Evolutionary conservation across 2,329 filamentous ascomycete genomes (phyloP).

Genomic region (Dothistroma pini): DNA sequence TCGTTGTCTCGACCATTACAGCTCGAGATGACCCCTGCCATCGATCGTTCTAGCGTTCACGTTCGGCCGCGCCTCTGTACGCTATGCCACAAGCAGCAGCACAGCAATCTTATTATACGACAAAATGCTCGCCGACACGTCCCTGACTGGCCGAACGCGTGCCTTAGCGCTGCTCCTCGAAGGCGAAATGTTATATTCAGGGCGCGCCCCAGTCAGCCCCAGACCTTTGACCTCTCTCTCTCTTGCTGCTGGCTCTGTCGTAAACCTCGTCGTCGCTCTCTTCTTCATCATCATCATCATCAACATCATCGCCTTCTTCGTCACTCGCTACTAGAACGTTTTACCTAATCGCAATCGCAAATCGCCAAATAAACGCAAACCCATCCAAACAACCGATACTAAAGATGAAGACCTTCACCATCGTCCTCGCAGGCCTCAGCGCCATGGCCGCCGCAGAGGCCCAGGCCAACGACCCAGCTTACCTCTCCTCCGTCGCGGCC

Average conservation of each 20-base stretch:
- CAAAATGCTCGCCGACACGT: not conserved
- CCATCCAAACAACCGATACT: not conserved
- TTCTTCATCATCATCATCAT: not conserved
- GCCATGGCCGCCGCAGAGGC: slow-evolving; percentile 22
- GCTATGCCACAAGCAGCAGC: not conserved
- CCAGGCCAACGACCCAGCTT: not conserved
- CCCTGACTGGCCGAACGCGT: not conserved
- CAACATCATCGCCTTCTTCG: not conserved
- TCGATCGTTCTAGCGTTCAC: not conserved
- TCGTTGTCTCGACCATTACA: not conserved
- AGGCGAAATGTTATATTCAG: not conserved
- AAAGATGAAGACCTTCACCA: slow-evolving; percentile 24
- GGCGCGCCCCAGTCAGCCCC: not conserved
- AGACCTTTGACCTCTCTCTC: not conserved
- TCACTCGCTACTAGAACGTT: not conserved
- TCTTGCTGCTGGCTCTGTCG: not conserved
- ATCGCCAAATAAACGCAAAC: not conserved
- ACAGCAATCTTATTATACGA: not conserved
- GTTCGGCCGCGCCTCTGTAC: not conserved
- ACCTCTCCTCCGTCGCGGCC: slow-evolving; percentile 3
- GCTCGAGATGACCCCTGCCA: not conserved
- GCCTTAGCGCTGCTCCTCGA: not conserved
- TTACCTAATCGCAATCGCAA: not conserved
- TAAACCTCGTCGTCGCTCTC: not conserved
- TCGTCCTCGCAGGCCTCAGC: slow-evolving; percentile 24